These are phyloP conservation scores for Rhodotorula paludigena DNA, from an alignment of 768 basidiomycete genomes.

Conservation along the genomic window DNA sequence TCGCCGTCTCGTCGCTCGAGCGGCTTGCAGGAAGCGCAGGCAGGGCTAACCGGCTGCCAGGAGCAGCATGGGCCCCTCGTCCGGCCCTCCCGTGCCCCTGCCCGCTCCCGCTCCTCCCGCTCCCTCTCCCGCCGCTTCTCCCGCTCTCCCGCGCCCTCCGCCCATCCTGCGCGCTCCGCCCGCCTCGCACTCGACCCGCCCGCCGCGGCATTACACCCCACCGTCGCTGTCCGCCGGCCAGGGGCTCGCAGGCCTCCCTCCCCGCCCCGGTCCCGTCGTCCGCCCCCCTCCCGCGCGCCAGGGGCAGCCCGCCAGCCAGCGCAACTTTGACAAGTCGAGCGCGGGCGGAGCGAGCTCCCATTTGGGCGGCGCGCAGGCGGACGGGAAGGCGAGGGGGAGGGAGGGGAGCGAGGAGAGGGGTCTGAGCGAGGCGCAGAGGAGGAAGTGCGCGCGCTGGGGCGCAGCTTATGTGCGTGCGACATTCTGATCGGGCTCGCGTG, in stretches of 20 bases:
- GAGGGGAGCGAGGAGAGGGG: neutral
- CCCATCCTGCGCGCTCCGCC: neutral
- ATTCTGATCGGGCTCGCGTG: no score
- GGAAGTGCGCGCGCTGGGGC: slow-evolving; percentile 19
- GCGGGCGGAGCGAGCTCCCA: slow-evolving; percentile 18
- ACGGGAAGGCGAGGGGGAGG: no score
- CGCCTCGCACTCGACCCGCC: neutral
- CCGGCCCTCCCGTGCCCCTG: no score
- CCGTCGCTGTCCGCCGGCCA: neutral
- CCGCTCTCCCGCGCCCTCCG: neutral
- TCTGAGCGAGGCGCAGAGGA: slow-evolving; percentile 11
- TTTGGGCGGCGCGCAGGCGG: neutral
- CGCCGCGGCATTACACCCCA: neutral
- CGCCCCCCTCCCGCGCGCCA: slow-evolving; percentile 4
- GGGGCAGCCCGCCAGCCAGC: slow-evolving; percentile 15
- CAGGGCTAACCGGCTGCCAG: no score
- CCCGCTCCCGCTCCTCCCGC: no score
- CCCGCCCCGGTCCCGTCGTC: neutral
- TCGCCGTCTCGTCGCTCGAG: no score
- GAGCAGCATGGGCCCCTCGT: no score
- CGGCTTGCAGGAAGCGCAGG: no score
- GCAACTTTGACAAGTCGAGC: slow-evolving; percentile 24
- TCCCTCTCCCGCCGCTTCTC: neutral
- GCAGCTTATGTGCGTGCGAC: slow-evolving; percentile 30
- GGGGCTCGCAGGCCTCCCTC: slow-evolving; percentile 1